These are phyloP conservation scores for Fraxinus albicans DNA, from an alignment of 305 asterid species.

Conservation along the genomic window DNA sequence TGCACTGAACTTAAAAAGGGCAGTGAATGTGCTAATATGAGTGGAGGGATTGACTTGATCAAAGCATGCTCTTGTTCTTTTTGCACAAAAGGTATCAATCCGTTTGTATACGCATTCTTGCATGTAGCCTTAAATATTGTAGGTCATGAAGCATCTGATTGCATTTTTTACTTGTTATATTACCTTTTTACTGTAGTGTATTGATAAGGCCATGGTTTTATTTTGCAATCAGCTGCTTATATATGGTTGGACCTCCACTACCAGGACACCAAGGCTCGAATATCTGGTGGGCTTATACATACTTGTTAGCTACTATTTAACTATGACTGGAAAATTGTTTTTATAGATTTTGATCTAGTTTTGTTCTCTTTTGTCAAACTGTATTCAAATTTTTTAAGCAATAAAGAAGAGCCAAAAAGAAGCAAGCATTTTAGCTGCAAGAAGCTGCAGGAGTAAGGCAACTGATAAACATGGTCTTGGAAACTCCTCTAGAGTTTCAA, in stretches of 20 bases:
- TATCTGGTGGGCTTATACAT: conserved; percentile 48
- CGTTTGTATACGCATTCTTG: background rate
- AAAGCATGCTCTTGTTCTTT: conserved; percentile 71
- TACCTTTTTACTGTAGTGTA: conserved; percentile 3
- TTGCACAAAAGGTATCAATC: conserved; percentile 71
- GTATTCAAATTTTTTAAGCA: conserved; percentile 23
- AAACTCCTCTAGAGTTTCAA: conserved; percentile 32
- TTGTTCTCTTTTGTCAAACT: background rate
- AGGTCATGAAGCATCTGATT: conserved; percentile 3
- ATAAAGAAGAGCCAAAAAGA: conserved; percentile 68
- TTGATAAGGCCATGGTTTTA: conserved; percentile 20
- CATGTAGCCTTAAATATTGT: conserved; percentile 1
- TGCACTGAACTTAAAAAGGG: conserved; percentile 37
- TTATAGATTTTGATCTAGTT: background rate
- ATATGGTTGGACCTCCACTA: conserved; percentile 84
- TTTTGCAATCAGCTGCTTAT: conserved; percentile 61
- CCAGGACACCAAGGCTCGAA: conserved; percentile 74
- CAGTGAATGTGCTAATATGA: conserved; percentile 38
- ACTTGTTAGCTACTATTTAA: background rate
- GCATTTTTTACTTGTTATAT: background rate
- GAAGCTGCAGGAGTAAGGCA: conserved; percentile 44
- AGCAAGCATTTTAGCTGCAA: conserved; percentile 65
- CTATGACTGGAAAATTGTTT: background rate
- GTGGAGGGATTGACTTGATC: conserved; percentile 39
- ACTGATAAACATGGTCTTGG: conserved; percentile 38